phyloP scores from a whole-genome alignment of 352 stramenopile species.

The Pythium biforme region DNA sequence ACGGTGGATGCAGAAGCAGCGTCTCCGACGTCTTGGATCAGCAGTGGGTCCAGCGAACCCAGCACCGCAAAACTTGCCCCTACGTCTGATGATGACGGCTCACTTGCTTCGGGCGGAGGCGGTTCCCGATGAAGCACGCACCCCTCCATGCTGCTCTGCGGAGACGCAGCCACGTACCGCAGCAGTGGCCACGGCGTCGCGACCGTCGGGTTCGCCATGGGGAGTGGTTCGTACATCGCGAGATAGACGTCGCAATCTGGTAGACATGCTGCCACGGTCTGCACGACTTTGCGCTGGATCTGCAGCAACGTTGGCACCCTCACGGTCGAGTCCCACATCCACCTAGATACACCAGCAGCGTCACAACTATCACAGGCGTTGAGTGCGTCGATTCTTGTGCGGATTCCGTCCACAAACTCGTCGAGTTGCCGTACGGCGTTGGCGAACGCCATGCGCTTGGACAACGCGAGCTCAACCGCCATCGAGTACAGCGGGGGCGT shows the following conservation, averaged over 20 bases:
- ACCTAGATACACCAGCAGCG: slow-evolving; percentile 16
- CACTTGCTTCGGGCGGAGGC: neutral
- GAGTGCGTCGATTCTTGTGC: slow-evolving; percentile 15
- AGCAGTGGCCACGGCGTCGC: slow-evolving; percentile 35
- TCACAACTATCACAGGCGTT: slow-evolving; percentile 4
- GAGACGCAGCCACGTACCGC: slow-evolving; percentile 47
- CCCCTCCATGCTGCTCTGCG: slow-evolving; percentile 49
- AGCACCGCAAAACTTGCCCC: slow-evolving; percentile 40
- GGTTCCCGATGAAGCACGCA: slow-evolving; percentile 26
- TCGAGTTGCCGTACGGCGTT: slow-evolving; percentile 37
- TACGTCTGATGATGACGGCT: neutral
- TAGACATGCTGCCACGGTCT: slow-evolving; percentile 52
- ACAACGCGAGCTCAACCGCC: slow-evolving; percentile 47
- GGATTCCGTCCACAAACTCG: slow-evolving; percentile 40
- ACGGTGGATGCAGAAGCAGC: neutral
- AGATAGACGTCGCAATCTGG: slow-evolving; percentile 75
- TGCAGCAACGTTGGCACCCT: slow-evolving; percentile 64
- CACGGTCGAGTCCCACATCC: slow-evolving; percentile 17
- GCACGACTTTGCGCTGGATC: slow-evolving; percentile 53
- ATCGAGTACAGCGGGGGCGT: slow-evolving; percentile 46
- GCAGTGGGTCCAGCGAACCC: slow-evolving; percentile 24
- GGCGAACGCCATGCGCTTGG: slow-evolving; percentile 53
- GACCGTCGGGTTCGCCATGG: slow-evolving; percentile 28
- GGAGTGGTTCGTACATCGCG: slow-evolving; percentile 55
- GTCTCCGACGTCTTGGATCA: slow-evolving; percentile 40